Percentiles rank a stretch among this genome's conserved stretches.
These are phyloP conservation scores for Metarhizium brunneum DNA, from an alignment of 2,329 filamentous ascomycete genomes.

Conservation along the genomic window DNA sequence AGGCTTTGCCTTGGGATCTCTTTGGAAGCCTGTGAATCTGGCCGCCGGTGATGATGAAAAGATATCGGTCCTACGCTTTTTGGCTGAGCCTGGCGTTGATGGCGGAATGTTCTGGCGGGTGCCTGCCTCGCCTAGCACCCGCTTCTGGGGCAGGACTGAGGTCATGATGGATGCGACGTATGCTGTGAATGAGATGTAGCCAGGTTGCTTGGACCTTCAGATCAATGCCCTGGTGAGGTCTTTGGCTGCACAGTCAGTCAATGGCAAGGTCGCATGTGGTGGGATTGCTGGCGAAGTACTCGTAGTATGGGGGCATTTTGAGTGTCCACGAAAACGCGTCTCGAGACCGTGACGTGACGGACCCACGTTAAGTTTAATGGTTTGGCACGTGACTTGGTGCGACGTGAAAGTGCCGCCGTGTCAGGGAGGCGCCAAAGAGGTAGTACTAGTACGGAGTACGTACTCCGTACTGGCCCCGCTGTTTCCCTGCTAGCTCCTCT, in stretches of 20 bases:
- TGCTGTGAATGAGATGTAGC: slow-evolving; percentile 1
- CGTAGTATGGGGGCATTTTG: neutral
- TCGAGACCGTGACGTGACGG: slow-evolving; percentile 27
- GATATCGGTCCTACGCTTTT: slow-evolving; percentile 68
- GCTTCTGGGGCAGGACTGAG: slow-evolving; percentile 56
- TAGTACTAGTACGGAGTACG: no score
- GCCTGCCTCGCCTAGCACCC: slow-evolving; percentile 61
- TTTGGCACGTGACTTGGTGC: slow-evolving; percentile 22
- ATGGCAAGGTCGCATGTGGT: neutral
- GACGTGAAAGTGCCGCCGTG: neutral
- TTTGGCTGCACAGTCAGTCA: neutral
- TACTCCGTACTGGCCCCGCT: no score
- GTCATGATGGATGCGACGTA: slow-evolving; percentile 27
- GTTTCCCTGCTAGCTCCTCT: no score
- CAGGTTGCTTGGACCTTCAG: neutral
- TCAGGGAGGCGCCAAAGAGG: no score
- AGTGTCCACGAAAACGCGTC: slow-evolving; percentile 21
- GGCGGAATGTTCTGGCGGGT: slow-evolving; percentile 51
- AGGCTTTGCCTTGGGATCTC: slow-evolving; percentile 48
- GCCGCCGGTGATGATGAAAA: slow-evolving; percentile 45
- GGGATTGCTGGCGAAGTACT: neutral
- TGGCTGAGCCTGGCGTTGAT: slow-evolving; percentile 49
- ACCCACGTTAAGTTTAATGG: slow-evolving; percentile 17
- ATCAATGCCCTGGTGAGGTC: neutral
- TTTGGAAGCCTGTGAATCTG: slow-evolving; percentile 54